Conservation (phyloP, 257 asterid species). For the Jaltomata sinuosa region DNA sequence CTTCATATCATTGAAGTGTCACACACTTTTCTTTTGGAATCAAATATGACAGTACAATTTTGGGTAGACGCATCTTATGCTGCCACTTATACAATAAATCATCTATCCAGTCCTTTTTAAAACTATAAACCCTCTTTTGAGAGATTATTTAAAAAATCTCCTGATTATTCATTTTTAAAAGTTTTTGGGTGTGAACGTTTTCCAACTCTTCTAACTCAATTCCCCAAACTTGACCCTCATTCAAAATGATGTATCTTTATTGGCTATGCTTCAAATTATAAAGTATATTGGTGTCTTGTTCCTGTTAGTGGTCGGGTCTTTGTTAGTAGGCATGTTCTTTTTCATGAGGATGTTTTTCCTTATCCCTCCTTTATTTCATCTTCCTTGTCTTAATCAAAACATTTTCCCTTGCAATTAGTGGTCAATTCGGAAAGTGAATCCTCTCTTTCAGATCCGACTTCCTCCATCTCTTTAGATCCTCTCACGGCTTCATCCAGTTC, state of each 20-base stretch:
- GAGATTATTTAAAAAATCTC: background rate
- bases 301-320: background rate
- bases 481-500: background rate
- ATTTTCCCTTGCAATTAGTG: background rate
- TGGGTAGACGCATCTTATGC: no score
- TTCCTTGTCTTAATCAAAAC: background rate
- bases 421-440: no score
- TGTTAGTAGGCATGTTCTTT: background rate
- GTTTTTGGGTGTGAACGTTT: background rate
- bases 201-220: background rate
- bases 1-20: no score
- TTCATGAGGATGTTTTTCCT: background rate
- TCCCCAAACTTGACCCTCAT: background rate
- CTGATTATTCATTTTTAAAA: background rate
- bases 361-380: no score
- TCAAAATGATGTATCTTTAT: background rate
- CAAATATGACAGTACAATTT: no score
- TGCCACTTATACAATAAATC: no score
- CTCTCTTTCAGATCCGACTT: no score
- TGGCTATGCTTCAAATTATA: background rate
- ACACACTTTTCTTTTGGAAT: no score
- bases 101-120: no score
- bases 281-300: background rate
- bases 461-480: background rate
- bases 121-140: no score